Evolutionary conservation across 1,284 basidiomycete genomes (phyloP), one percentile per base, ranked within the genome.

Genomic region (Trichosporon sp.): DNA sequence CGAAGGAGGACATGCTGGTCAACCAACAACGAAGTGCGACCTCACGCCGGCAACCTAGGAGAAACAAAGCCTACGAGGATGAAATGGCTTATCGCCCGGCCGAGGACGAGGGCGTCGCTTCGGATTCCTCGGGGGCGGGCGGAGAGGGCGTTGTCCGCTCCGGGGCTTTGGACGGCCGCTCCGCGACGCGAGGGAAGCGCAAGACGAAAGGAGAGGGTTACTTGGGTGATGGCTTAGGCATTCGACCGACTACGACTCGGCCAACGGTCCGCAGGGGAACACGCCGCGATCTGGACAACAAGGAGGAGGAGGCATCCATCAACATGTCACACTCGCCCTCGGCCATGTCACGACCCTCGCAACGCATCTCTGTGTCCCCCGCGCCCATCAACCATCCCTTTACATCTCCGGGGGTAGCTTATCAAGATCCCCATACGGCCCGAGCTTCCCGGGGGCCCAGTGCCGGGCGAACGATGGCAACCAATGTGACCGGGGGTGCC

Each of bases 141-240:
- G 78, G 77, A 2, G 78, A 77, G n/a, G 77, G 78, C 1, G 69
- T 80, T 42, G 78, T 80, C 13, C 69, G 64, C 15, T 34, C 53
- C n/a, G 76, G 78, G 31, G 77, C 71, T n/a, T 64, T 80, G 27
- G 73, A 76, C 9, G 78, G 76, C 4, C 65, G 80, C 35, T 74
- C 77, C 5, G 73, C 62, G 4, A 76, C 76, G 6, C 65, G 80
- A 64, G 78, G 79, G 12, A 74, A 75, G 64, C 65, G 77, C 25
- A 68, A 72, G 56, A 74, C 78, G 29, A 73, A 71, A 47, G 79
- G 77, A 0, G 77, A 79, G 65, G 79, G 79, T 3, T 80, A 80
- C 66, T 69, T 81, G 11, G 79, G 79, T 6, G 75, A 72, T 65
- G 77, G 77, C 12, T 56, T 78, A 18, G 75, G 76, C 15, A 68